Conservation (phyloP, 2,329 filamentous ascomycete species). For the Cladosporium oxysporum region DNA sequence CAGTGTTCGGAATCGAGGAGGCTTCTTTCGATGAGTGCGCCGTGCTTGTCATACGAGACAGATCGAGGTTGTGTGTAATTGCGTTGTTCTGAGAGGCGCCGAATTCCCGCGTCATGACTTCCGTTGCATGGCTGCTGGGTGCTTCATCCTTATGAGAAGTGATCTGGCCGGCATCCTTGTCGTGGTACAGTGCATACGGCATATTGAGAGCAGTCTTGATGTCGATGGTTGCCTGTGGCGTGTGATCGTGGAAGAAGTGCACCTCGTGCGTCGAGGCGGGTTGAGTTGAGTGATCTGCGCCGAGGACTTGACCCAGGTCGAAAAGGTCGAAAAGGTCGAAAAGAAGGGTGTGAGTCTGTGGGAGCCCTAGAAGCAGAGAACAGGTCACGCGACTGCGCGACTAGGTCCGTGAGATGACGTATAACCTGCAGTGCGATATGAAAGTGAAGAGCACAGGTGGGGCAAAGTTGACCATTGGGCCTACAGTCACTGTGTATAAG, state of each 20-base stretch:
- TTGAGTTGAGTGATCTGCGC: not conserved
- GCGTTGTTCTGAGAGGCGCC: not conserved
- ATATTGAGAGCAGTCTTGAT: not conserved
- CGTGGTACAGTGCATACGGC: not conserved
- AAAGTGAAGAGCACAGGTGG: not conserved
- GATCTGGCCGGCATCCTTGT: not conserved
- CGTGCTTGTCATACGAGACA: not conserved
- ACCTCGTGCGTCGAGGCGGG: not conserved
- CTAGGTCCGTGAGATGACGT: not conserved
- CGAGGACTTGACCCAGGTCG: not conserved
- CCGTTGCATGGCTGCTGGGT: not conserved
- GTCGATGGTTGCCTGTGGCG: not conserved
- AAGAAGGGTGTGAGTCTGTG: not conserved
- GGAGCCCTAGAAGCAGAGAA: not conserved
- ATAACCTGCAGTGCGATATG: not conserved
- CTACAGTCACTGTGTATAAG: not conserved
- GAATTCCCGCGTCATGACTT: not conserved
- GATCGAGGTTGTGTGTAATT: not conserved
- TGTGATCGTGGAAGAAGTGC: not conserved
- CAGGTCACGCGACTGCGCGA: not conserved
- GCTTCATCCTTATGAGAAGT: not conserved
- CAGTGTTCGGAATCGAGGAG: not conserved
- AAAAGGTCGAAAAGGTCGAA: too few species aligned
- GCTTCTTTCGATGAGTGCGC: not conserved
- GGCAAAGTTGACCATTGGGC: not conserved